Conservation (phyloP, 768 basidiomycete species). For the Cystobasidium tubakii region DNA sequence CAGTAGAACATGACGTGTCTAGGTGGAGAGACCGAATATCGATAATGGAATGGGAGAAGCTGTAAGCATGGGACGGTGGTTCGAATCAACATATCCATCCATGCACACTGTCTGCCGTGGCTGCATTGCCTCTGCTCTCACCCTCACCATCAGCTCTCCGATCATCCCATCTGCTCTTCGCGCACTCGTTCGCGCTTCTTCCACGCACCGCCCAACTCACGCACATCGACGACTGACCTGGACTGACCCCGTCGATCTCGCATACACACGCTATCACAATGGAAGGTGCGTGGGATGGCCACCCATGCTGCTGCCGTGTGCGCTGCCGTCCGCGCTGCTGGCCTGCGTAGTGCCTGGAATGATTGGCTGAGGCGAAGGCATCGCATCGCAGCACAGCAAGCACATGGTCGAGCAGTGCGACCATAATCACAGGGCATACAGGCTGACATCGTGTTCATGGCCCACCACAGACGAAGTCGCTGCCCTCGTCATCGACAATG, state of each 20-base stretch:
- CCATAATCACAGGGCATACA: not conserved
- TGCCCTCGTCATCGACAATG: conserved; percentile 48
- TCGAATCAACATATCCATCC: not conserved
- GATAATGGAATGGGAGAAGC: too few species aligned
- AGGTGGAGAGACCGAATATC: not conserved
- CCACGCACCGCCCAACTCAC: conserved; percentile 10
- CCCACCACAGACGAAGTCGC: conserved; percentile 45
- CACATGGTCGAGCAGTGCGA: not conserved
- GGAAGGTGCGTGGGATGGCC: conserved; percentile 7
- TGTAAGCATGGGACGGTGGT: not conserved
- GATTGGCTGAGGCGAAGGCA: not conserved
- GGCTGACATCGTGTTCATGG: not conserved
- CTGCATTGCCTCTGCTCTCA: too few species aligned
- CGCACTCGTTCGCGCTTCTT: not conserved
- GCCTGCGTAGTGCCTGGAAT: not conserved
- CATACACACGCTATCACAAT: conserved; percentile 1
- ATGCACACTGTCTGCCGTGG: not conserved
- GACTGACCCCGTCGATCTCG: not conserved
- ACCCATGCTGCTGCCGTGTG: conserved; percentile 7
- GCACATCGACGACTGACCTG: not conserved
- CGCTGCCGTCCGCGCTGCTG: not conserved
- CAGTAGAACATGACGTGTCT: not conserved
- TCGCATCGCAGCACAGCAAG: not conserved
- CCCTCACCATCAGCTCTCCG: not conserved
- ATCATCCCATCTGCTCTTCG: not conserved